Base-by-base conservation (phyloP, 345 rosid genomes). In the Passiflora organensis region DNA sequence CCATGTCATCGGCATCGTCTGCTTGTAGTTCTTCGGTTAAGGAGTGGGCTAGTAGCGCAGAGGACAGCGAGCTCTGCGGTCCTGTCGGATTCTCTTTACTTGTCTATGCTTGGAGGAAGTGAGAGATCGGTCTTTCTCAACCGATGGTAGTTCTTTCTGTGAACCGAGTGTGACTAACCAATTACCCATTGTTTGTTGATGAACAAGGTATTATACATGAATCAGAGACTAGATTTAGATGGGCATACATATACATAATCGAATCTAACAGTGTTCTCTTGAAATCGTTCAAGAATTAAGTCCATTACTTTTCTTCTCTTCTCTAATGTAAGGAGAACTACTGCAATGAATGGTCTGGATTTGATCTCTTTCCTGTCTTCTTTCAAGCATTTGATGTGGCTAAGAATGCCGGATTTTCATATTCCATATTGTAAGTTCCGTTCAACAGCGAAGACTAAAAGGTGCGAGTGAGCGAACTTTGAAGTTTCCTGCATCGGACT, bases 91-190 rank as follows among this genome's bases (percentile, higher is more conserved):
- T 89, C 76, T 80, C 95, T 13, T 56, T 93, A 70, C 74, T 86
- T 14, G 83, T 93, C 51, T 83, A 93, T 61, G 95, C 89, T 17
- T 84, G 97, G 99, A 93, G 78, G 61, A 86, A 82, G 75, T 93
- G 77, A 93, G 13, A n/a, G 17, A 14, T 53, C 43, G 21, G 15
- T 6, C 13, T 48, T 39, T 17, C 20, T 32, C 6, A 16, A 34
- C 42, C 32, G 32, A 37, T 39, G 20, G 18, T n/a, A 15, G 42
- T 65, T 56, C 46, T n/a, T 39, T n/a, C 22, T 18, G 42, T 14
- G n/a, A 14, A 10, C 16, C 37, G 8, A 28, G 43, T 58, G 39
- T 57, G 32, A 64, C 83, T 78, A 72, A 75, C 77, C 69, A 3
- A 28, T 28, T 28, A 28, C 68, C 52, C 17, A 34, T 50, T 38